These are phyloP conservation scores for Penicillium fuscoglaucum DNA, from an alignment of 2,329 filamentous ascomycete species.

Conservation along the genomic window DNA sequence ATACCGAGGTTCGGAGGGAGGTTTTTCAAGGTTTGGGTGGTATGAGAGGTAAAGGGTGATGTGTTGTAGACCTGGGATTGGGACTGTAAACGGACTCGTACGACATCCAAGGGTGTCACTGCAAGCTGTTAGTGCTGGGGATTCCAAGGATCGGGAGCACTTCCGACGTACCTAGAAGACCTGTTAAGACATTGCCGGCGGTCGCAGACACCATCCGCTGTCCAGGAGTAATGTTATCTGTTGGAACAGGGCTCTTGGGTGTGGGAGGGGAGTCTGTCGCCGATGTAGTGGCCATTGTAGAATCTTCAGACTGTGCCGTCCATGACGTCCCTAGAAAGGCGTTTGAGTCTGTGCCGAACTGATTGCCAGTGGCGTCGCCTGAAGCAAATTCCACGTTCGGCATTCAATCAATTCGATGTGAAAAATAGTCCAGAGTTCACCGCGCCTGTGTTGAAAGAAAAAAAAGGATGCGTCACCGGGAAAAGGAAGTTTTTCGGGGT, in stretches of 20 bases:
- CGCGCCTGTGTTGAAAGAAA: background rate
- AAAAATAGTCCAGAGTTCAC: background rate
- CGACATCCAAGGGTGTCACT: conserved; percentile 96
- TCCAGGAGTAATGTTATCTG: conserved; percentile 66
- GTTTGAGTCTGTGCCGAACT: conserved; percentile 17
- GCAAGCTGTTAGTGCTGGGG: conserved; percentile 15
- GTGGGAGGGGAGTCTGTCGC: conserved; percentile 26
- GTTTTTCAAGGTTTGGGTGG: conserved; percentile 57
- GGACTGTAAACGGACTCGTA: conserved; percentile 90
- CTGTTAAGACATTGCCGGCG: conserved; percentile 85
- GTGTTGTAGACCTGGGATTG: conserved; percentile 61
- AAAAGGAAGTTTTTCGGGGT: conserved; percentile 29
- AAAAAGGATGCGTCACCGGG: conserved; percentile 17
- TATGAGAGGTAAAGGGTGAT: conserved; percentile 57
- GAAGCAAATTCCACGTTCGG: conserved; percentile 15
- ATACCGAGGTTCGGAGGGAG: conserved; percentile 85
- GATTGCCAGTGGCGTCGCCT: conserved; percentile 6
- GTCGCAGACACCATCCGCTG: conserved; percentile 97
- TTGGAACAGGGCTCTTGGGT: conserved; percentile 19
- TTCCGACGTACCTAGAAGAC: conserved; percentile 69
- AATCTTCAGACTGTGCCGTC: conserved; percentile 34
- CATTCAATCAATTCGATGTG: conserved; percentile 16
- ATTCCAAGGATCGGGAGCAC: background rate
- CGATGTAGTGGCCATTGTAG: conserved; percentile 36
- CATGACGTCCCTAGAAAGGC: conserved; percentile 30